Conservation (phyloP, 495 filamentous ascomycete genomes). For the Talaromyces stipitatus region DNA sequence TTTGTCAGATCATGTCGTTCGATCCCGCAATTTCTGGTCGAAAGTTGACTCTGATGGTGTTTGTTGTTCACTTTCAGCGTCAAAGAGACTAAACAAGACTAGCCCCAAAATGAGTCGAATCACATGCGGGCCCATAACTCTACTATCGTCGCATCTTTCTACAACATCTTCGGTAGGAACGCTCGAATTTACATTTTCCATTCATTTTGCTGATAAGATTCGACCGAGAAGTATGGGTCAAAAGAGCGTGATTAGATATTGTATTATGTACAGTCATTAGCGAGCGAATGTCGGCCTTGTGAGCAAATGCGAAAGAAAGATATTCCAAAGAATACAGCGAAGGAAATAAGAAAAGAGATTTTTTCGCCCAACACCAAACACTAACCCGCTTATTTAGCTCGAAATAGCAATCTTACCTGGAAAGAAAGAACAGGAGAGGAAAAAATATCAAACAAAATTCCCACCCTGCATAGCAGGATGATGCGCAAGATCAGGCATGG, state of each 20-base stretch:
- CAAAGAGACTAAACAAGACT: neutral
- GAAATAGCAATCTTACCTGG: neutral
- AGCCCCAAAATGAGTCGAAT: neutral
- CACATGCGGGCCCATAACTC: neutral
- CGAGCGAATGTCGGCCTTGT: neutral
- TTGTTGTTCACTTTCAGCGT: neutral
- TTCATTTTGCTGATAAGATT: too few species aligned
- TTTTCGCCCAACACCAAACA: neutral
- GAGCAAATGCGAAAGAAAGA: neutral
- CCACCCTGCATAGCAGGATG: slow-evolving; percentile 37
- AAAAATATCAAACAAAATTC: slow-evolving; percentile 4
- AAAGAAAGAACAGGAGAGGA: neutral
- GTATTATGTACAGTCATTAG: slow-evolving; percentile 8
- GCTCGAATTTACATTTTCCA: too few species aligned
- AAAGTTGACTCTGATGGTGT: neutral
- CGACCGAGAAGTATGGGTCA: neutral
- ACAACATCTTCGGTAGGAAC: neutral
- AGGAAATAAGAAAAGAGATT: neutral
- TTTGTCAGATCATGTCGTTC: too few species aligned
- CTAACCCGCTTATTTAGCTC: neutral
- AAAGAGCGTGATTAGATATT: neutral
- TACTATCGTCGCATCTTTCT: neutral
- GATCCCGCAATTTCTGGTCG: too few species aligned
- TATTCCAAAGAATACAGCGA: neutral
- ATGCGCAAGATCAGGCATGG: slow-evolving; percentile 36